Conservation (phyloP, 805 yeast species). For the Candida khao-thaluensis region DNA sequence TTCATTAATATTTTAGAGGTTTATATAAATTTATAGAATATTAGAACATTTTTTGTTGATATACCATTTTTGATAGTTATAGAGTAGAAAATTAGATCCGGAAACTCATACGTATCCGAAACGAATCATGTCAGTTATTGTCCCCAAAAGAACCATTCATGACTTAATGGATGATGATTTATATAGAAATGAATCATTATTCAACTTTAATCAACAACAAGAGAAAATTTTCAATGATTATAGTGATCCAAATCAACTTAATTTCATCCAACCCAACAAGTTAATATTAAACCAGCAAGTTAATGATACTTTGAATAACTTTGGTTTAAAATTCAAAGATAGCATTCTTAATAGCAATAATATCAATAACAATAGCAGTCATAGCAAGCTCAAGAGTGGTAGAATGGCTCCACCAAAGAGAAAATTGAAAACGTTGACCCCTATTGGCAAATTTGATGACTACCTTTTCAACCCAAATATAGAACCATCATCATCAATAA, state of each 20-base stretch:
- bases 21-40: background rate
- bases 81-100: background rate
- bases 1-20: background rate
- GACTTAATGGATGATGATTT: constrained; percentile 63
- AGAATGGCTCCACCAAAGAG: constrained; percentile 20
- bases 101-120: constrained; percentile 1
- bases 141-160: constrained; percentile 55
- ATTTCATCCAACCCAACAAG: constrained; percentile 16
- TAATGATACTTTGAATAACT: constrained; percentile 4
- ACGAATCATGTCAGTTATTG: constrained; percentile 44
- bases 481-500: constrained; percentile 39
- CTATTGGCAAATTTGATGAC: constrained; percentile 34
- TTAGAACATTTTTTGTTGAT: no score
- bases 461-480: constrained; percentile 41
- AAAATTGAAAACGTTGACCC: constrained; percentile 31
- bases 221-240: constrained; percentile 18
- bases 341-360: constrained; percentile 1
- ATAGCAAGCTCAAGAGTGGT: constrained; percentile 1
- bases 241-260: constrained; percentile 15
- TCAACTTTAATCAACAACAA: constrained; percentile 8
- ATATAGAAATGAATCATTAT: constrained; percentile 29
- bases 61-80: no score
- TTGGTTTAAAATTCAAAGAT: constrained; percentile 4
- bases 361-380: background rate
- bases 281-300: constrained; percentile 7